These are phyloP conservation scores for Ceratocystis papillata DNA, from an alignment of 2,329 filamentous ascomycete genomes.

Conservation along the genomic window DNA sequence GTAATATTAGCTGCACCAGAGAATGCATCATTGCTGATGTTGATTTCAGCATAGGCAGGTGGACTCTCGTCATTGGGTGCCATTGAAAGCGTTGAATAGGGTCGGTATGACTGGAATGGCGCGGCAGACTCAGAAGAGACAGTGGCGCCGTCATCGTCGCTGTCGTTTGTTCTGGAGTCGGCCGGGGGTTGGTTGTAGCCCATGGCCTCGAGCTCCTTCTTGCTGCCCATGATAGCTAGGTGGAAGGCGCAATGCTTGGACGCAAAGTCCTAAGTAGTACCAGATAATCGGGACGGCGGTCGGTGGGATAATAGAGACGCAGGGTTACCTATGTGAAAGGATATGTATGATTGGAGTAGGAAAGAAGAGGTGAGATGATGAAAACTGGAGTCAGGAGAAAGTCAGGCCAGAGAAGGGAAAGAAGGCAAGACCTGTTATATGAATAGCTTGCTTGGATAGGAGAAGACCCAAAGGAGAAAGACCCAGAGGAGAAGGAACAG, in stretches of 20 bases:
- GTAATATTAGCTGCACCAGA: constrained; percentile 51
- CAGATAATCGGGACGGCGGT: background rate
- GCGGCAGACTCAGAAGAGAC: background rate
- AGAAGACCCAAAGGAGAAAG: background rate
- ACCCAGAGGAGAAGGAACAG: background rate
- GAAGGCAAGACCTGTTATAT: constrained; percentile 1
- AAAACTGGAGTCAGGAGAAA: background rate
- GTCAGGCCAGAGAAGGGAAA: background rate
- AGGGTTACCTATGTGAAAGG: background rate
- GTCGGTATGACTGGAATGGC: constrained; percentile 13
- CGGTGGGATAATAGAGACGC: background rate
- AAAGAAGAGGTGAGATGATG: background rate
- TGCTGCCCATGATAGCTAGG: background rate
- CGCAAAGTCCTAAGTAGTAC: background rate
- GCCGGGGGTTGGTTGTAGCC: background rate
- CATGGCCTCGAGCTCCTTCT: constrained; percentile 14
- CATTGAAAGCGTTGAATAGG: constrained; percentile 7
- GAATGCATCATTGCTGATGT: constrained; percentile 37
- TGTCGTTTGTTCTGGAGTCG: background rate
- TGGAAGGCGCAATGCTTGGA: background rate
- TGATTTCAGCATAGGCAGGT: constrained; percentile 49
- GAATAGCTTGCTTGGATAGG: background rate
- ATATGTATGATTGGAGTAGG: background rate
- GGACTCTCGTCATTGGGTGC: constrained; percentile 29
- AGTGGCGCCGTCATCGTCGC: background rate